Conservation (phyloP, 345 rosid species). For the Zanthoxylum bungeanum region DNA sequence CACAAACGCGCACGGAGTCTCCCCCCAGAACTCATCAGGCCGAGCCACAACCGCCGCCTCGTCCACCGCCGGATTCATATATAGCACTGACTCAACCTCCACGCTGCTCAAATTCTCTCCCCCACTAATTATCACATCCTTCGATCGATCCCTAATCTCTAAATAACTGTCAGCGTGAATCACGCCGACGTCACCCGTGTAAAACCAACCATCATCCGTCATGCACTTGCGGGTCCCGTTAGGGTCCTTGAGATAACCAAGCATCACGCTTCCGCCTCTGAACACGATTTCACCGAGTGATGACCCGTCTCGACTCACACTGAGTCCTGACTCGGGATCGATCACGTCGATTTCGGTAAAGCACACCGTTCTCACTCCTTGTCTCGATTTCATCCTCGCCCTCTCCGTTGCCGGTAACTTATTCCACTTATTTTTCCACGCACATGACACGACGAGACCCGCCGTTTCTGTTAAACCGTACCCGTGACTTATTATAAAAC, state of each 20-base stretch:
- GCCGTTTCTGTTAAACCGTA: slow-evolving; percentile 77
- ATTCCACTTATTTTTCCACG: slow-evolving; percentile 80
- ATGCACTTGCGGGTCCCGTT: slow-evolving; percentile 46
- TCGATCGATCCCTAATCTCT: slow-evolving; percentile 69
- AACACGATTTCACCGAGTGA: slow-evolving; percentile 64
- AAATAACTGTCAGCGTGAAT: slow-evolving; percentile 63
- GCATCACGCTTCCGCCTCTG: slow-evolving; percentile 67
- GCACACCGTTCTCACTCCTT: slow-evolving; percentile 57
- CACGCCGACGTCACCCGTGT: slow-evolving; percentile 72
- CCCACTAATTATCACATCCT: slow-evolving; percentile 79
- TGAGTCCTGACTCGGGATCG: slow-evolving; percentile 41
- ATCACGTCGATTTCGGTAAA: slow-evolving; percentile 53
- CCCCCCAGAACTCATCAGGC: slow-evolving; percentile 84
- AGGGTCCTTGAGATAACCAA: slow-evolving; percentile 72
- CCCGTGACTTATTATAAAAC: slow-evolving; percentile 66
- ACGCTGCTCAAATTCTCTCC: slow-evolving; percentile 82
- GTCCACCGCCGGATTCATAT: slow-evolving; percentile 52
- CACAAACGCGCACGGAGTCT: slow-evolving; percentile 81
- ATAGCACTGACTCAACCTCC: slow-evolving; percentile 72
- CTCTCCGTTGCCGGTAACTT: slow-evolving; percentile 51
- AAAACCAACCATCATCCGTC: slow-evolving; percentile 57
- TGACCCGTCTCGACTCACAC: slow-evolving; percentile 63
- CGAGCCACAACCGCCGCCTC: slow-evolving; percentile 88
- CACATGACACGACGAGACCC: slow-evolving; percentile 57
- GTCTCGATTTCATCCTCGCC: slow-evolving; percentile 64